A percentile compares a stretch with the other conserved stretches of the same genome.
These are phyloP conservation scores for Carex arenaria DNA, from an alignment of 202 grass and related monocot species.

Conservation along the genomic window DNA sequence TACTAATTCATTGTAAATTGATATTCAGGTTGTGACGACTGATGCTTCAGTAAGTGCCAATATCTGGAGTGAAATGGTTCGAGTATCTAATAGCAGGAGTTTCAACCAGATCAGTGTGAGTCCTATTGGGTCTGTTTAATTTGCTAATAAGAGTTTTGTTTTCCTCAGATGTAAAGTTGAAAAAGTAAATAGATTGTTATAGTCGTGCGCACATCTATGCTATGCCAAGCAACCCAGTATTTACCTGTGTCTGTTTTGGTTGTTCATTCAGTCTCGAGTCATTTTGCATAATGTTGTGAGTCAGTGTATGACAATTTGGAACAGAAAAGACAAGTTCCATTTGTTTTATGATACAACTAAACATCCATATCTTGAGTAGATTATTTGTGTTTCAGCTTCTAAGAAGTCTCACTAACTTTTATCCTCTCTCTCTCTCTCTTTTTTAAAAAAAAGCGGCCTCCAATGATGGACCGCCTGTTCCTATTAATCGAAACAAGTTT, in stretches of 20 bases:
- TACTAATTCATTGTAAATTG: slow-evolving; percentile 24
- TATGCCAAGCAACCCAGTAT: background rate
- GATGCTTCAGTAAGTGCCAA: slow-evolving; percentile 71
- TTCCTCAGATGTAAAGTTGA: background rate
- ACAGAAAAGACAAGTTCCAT: background rate
- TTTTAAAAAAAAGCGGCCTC: too few species aligned
- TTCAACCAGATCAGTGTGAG: slow-evolving; percentile 98
- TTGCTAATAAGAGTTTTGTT: background rate
- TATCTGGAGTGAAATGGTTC: slow-evolving; percentile 90
- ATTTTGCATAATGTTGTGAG: background rate
- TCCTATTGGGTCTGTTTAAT: slow-evolving; percentile 12
- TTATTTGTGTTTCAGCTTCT: background rate
- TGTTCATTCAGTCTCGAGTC: background rate
- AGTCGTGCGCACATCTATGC: background rate
- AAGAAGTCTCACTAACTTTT: background rate
- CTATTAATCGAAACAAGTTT: too few species aligned
- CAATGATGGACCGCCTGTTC: too few species aligned
- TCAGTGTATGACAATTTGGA: background rate
- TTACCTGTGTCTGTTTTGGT: background rate
- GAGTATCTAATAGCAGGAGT: slow-evolving; percentile 79
- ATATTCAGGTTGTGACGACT: slow-evolving; percentile 82
- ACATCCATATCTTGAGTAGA: background rate
- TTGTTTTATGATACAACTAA: background rate
- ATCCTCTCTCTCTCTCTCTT: too few species aligned
- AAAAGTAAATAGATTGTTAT: background rate